Percentiles rank a stretch among this genome's conserved stretches.
phyloP scores from a whole-genome alignment of 2,329 filamentous ascomycete genomes.

The Fragosphaeria purpurea region DNA sequence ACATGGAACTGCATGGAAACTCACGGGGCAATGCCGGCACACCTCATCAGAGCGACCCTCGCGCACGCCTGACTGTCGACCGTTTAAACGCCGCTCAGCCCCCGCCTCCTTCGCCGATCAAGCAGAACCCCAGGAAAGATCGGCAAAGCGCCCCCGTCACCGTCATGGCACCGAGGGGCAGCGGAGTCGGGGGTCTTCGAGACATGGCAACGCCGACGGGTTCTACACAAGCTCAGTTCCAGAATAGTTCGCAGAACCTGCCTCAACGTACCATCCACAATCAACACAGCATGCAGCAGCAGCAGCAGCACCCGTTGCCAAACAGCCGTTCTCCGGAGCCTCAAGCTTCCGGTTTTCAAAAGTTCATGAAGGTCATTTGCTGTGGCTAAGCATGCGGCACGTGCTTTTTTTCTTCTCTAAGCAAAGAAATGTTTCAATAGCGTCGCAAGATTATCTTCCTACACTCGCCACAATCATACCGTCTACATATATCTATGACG shows the following conservation, averaged over 20 bases:
- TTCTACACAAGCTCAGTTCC: conserved; percentile 92
- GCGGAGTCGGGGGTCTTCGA: conserved; percentile 60
- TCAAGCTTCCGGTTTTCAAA: conserved; percentile 76
- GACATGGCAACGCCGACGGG: conserved; percentile 77
- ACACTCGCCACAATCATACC: no score
- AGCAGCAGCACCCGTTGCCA: conserved; percentile 23
- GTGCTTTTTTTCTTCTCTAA: background rate
- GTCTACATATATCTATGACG: no score
- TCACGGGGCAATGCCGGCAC: conserved; percentile 56
- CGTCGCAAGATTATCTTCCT: no score
- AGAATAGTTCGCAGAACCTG: conserved; percentile 86
- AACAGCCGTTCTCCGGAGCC: conserved; percentile 53
- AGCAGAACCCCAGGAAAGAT: conserved; percentile 62
- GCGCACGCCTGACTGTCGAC: conserved; percentile 61
- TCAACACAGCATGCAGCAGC: conserved; percentile 50
- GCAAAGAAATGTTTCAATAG: no score
- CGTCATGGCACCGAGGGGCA: conserved; percentile 65
- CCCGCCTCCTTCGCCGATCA: conserved; percentile 77
- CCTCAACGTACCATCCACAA: conserved; percentile 54
- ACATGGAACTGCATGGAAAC: conserved; percentile 72
- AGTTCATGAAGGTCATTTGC: conserved; percentile 86
- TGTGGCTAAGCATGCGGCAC: conserved; percentile 51
- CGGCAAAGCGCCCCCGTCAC: conserved; percentile 71
- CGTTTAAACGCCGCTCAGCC: conserved; percentile 93
- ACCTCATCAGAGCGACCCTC: conserved; percentile 46